phyloP scores from a whole-genome alignment of 2,329 filamentous ascomycete genomes.

The Ceratocystis variospora region DNA sequence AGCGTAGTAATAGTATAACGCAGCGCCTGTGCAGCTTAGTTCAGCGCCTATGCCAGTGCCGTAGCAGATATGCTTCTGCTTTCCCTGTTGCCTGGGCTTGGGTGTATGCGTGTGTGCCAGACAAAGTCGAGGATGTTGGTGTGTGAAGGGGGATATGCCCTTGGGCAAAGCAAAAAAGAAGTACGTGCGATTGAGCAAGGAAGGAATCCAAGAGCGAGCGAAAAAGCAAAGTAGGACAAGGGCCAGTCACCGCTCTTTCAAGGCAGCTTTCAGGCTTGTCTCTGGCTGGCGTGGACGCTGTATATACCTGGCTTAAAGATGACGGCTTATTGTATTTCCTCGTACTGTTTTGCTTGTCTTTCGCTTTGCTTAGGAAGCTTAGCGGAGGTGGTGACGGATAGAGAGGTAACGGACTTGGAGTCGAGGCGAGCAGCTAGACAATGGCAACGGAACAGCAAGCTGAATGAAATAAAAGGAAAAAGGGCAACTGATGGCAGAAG shows the following conservation, averaged over 20 bases:
- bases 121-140: not conserved
- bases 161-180: not conserved
- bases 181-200: constrained; percentile 1
- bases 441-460: not conserved
- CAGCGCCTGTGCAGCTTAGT: constrained; percentile 4
- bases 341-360: not conserved
- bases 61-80: too few species aligned
- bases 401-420: not conserved
- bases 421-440: not conserved
- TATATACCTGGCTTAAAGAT: not conserved
- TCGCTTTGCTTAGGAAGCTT: too few species aligned
- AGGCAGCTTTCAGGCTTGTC: not conserved
- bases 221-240: constrained; percentile 7
- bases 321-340: not conserved
- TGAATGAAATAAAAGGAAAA: not conserved
- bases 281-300: not conserved
- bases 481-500: not conserved
- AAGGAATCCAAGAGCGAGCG: constrained; percentile 10
- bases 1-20: not conserved
- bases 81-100: too few species aligned
- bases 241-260: constrained; percentile 19
- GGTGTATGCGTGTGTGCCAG: not conserved
- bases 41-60: not conserved
- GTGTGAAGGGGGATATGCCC: not conserved
- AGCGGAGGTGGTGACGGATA: not conserved